Conservation (phyloP, 148 eudicot genomes). For the Rhododendron simsii region DNA sequence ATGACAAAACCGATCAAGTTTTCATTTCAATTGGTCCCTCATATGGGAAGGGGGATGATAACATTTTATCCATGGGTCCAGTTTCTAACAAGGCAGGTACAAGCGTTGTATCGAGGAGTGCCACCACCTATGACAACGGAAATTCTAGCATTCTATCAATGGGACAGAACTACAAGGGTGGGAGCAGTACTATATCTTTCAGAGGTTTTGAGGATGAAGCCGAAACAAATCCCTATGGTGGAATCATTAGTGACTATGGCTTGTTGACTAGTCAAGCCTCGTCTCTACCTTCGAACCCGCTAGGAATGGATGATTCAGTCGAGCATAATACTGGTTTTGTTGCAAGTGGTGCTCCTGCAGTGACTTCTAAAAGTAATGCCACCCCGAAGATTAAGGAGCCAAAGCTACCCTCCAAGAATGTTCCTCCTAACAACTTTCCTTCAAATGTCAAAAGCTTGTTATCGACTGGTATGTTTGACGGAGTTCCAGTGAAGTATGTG, state of each 20-base stretch:
- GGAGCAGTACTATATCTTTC: constrained; percentile 5
- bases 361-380: not conserved
- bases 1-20: not conserved
- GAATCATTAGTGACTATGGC: constrained; percentile 5
- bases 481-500: no score
- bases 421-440: not conserved
- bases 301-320: not conserved
- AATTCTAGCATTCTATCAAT: constrained; percentile 5
- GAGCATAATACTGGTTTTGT: not conserved
- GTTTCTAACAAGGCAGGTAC: constrained; percentile 4
- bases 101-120: not conserved
- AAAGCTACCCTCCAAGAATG: not conserved
- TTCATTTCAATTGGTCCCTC: constrained; percentile 8
- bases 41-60: not conserved
- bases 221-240: not conserved
- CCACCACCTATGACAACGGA: not conserved
- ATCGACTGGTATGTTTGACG: no score
- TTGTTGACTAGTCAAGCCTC: not conserved
- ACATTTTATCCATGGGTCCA: constrained; percentile 2
- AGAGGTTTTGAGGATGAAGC: not conserved
- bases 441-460: no score
- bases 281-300: not conserved
- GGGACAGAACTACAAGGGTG: constrained; percentile 6
- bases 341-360: not conserved
- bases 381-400: not conserved